Evolutionary conservation across 257 asterid genomes (phyloP).

Genomic region (Misopates orontium): DNA sequence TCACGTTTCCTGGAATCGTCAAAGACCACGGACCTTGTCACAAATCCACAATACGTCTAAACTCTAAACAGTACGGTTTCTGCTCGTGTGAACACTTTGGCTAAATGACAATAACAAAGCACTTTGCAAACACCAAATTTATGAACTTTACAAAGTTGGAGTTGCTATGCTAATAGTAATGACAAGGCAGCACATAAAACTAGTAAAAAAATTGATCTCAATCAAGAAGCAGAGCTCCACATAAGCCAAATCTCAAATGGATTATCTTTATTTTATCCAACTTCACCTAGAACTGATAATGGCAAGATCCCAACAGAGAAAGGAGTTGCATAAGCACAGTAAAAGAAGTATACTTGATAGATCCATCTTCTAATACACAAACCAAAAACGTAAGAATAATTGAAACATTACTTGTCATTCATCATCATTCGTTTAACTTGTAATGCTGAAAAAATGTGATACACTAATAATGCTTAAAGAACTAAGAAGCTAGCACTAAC

Average conservation of each 20-base stretch:
- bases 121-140: too few relatives aligned
- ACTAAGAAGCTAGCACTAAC: too few relatives aligned
- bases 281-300: not conserved
- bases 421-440: not conserved
- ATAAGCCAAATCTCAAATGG: not conserved
- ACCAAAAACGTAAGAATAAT: constrained; percentile 10
- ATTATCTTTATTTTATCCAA: not conserved
- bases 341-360: constrained; percentile 27
- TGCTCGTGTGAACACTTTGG: too few relatives aligned
- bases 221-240: constrained; percentile 14
- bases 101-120: too few relatives aligned
- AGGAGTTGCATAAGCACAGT: constrained; percentile 1
- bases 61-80: too few relatives aligned
- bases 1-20: not conserved
- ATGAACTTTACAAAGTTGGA: not conserved
- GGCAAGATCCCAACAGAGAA: constrained; percentile 26
- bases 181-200: not conserved
- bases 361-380: constrained; percentile 16
- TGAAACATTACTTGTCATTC: not conserved
- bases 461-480: not conserved
- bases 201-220: not conserved
- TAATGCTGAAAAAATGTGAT: not conserved
- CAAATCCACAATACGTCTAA: too few relatives aligned
- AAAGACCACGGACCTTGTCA: not conserved
- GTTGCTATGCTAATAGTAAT: too few relatives aligned